These are phyloP conservation scores for Phyllostachys edulis DNA, from an alignment of 176 grass and related monocot genomes.

Conservation along the genomic window DNA sequence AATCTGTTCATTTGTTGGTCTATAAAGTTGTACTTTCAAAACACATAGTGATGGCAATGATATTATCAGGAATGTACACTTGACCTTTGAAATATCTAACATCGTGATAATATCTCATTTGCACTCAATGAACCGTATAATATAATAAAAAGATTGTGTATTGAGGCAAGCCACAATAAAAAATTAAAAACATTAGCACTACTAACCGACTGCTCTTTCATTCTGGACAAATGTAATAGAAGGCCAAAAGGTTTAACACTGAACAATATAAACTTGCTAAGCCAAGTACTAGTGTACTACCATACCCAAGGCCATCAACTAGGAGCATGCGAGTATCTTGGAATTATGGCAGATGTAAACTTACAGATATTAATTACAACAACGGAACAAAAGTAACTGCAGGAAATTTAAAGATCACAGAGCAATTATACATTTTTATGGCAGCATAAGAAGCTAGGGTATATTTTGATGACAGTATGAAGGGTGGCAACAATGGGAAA, in stretches of 20 bases:
- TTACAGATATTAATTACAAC: not conserved
- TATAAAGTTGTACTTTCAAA: not conserved
- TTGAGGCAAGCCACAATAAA: not conserved
- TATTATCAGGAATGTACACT: not conserved
- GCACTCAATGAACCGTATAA: not conserved
- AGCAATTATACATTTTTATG: not conserved
- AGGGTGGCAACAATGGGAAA: not conserved
- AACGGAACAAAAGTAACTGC: not conserved
- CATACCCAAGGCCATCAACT: not conserved
- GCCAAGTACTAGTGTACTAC: not conserved
- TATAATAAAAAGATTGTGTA: not conserved
- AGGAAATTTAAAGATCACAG: not conserved
- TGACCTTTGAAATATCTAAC: not conserved
- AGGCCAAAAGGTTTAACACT: conserved; percentile 4
- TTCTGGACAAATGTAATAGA: not conserved
- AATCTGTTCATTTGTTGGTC: not conserved
- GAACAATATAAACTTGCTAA: not conserved
- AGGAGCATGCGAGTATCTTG: not conserved
- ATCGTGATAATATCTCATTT: not conserved
- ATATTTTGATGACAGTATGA: not conserved
- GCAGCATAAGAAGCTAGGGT: not conserved
- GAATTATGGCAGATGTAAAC: conserved; percentile 11
- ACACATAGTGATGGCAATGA: not conserved
- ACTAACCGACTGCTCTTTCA: not conserved
- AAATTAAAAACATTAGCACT: not conserved